Conservation (phyloP, 1,139 yeast species). For the Magnusiomyces paraingens region DNA sequence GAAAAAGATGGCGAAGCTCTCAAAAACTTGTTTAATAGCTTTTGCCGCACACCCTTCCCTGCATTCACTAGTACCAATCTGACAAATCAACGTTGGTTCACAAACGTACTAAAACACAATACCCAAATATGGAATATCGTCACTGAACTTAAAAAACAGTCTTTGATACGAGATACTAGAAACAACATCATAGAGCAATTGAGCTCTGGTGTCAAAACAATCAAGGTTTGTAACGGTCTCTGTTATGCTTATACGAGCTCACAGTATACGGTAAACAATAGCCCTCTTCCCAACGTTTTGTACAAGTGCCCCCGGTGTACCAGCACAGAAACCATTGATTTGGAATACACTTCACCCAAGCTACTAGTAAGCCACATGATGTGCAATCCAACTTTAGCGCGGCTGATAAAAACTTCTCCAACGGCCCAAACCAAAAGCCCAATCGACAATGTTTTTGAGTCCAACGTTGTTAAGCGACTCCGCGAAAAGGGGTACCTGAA, state of each 20-base stretch:
- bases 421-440: neutral
- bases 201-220: neutral
- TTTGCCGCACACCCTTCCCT: neutral
- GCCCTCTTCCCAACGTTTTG: no score
- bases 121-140: neutral
- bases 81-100: neutral
- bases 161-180: neutral
- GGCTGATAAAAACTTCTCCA: conserved; percentile 1
- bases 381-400: neutral
- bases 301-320: neutral
- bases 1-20: neutral
- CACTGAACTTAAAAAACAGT: neutral
- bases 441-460: neutral
- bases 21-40: neutral
- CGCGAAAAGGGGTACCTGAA: neutral
- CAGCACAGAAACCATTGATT: neutral
- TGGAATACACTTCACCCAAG: neutral
- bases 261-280: no score
- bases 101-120: neutral
- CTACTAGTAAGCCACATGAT: conserved; percentile 2
- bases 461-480: neutral
- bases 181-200: neutral
- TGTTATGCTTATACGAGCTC: neutral
- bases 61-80: no score
- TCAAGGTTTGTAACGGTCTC: neutral